Conservation (phyloP, 2,329 filamentous ascomycete species). For the Xylariaceae sp. region DNA sequence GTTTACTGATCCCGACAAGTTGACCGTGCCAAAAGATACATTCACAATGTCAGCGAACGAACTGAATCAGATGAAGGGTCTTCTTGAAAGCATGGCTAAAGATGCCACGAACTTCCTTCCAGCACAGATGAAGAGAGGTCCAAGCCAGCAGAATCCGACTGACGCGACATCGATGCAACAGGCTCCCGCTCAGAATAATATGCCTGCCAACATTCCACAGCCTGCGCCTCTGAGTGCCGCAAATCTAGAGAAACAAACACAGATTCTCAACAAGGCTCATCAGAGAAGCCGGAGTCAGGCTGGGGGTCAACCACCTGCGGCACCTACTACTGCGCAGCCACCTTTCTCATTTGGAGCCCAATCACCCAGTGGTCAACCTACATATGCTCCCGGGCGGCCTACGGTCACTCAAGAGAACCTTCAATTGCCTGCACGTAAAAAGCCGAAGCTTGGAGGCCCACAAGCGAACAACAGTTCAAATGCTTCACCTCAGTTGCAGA, state of each 20-base stretch:
- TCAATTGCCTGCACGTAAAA: slow-evolving; percentile 54
- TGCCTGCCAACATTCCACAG: slow-evolving; percentile 33
- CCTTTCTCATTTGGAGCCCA: slow-evolving; percentile 53
- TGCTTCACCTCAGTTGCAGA: slow-evolving; percentile 46
- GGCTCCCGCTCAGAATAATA: slow-evolving; percentile 27
- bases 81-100: slow-evolving; percentile 51
- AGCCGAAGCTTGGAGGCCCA: slow-evolving; percentile 46
- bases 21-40: slow-evolving; percentile 41
- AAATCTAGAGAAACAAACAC: slow-evolving; percentile 50
- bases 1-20: slow-evolving; percentile 47
- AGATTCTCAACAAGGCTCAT: slow-evolving; percentile 45
- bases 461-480: slow-evolving; percentile 37
- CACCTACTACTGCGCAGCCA: slow-evolving; percentile 54
- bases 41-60: slow-evolving; percentile 52
- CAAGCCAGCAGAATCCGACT: slow-evolving; percentile 24
- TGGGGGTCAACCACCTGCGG: slow-evolving; percentile 49
- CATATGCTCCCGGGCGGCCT: slow-evolving; percentile 49
- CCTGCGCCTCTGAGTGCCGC: slow-evolving; percentile 40
- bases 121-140: slow-evolving; percentile 28
- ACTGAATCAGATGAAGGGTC: slow-evolving; percentile 43
- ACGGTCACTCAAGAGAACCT: slow-evolving; percentile 51
- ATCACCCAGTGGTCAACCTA: slow-evolving; percentile 58
- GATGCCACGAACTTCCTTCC: slow-evolving; percentile 35
- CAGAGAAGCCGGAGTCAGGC: slow-evolving; percentile 43
- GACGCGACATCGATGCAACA: slow-evolving; percentile 24